phyloP scores from a whole-genome alignment of 2,329 filamentous ascomycete genomes.

The Dactylellina parvicollis region DNA sequence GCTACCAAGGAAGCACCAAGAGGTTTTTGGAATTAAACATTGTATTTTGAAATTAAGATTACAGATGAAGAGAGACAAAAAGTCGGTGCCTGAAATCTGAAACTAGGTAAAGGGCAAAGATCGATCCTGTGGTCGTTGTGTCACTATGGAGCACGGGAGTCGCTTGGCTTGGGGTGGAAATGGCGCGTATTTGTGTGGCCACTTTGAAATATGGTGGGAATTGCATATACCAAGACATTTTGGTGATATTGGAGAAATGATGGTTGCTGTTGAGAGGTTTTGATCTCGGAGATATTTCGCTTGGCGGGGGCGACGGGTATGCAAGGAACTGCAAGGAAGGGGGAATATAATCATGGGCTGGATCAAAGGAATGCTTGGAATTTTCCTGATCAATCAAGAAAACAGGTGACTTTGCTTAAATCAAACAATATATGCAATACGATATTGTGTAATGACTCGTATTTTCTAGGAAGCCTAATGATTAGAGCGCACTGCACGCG shows the following conservation, averaged over 20 bases:
- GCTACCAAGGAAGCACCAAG: slow-evolving; percentile 8
- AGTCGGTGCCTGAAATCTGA: not conserved
- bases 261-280: not conserved
- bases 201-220: not conserved
- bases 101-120: not conserved
- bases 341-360: too few relatives aligned
- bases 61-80: not conserved
- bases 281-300: slow-evolving; percentile 30
- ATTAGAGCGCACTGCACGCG: too few relatives aligned
- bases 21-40: slow-evolving; percentile 18
- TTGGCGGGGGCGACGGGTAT: slow-evolving; percentile 33
- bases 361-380: slow-evolving; percentile 12
- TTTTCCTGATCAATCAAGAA: too few relatives aligned
- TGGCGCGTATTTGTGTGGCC: not conserved
- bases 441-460: too few relatives aligned
- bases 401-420: too few relatives aligned
- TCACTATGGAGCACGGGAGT: too few relatives aligned
- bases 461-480: too few relatives aligned
- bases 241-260: not conserved
- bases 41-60: not conserved
- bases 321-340: slow-evolving; percentile 20
- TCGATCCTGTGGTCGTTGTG: too few relatives aligned
- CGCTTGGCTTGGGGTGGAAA: too few relatives aligned
- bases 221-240: slow-evolving; percentile 21
- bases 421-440: too few relatives aligned